Percentiles rank a stretch among this genome's conserved stretches.
phyloP scores from a whole-genome alignment of 371 early-diverging fungal species.

The Blakeslea trispora region DNA sequence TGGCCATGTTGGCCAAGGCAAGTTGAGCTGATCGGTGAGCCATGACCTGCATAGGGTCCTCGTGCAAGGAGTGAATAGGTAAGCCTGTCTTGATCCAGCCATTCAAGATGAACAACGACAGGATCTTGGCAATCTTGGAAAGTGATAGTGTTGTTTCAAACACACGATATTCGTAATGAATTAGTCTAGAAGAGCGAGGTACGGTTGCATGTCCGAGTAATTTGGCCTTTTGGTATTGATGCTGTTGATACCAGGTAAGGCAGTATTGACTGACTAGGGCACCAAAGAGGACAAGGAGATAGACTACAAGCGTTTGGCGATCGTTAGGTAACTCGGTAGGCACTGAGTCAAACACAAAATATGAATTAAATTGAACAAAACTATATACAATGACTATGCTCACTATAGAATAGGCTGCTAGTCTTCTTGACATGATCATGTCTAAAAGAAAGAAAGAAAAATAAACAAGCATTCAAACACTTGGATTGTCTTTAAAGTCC shows the following conservation, averaged over 20 bases:
- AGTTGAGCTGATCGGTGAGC: slow-evolving; percentile 41
- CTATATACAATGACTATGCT: slow-evolving; percentile 12
- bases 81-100: not conserved
- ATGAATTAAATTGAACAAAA: slow-evolving; percentile 16
- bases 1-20: slow-evolving; percentile 31
- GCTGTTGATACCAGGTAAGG: slow-evolving; percentile 5
- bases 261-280: not conserved
- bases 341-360: slow-evolving; percentile 10
- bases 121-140: not conserved
- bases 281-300: slow-evolving; percentile 7
- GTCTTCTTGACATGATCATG: not conserved
- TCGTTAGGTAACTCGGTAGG: slow-evolving; percentile 13
- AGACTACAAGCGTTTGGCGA: not conserved
- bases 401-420: slow-evolving; percentile 8
- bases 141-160: slow-evolving; percentile 7
- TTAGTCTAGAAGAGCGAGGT: not conserved
- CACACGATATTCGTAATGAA: slow-evolving; percentile 8
- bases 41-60: slow-evolving; percentile 25
- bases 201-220: not conserved
- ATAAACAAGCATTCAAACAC: not conserved
- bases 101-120: slow-evolving; percentile 7
- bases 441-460: not conserved
- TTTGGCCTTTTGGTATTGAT: slow-evolving; percentile 3
- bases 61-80: slow-evolving; percentile 4
- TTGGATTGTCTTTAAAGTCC: too few relatives aligned